Percentiles rank a stretch among this genome's conserved stretches.
Conservation (phyloP, 257 asterid genomes). For the Galeopsis tetrahit region DNA sequence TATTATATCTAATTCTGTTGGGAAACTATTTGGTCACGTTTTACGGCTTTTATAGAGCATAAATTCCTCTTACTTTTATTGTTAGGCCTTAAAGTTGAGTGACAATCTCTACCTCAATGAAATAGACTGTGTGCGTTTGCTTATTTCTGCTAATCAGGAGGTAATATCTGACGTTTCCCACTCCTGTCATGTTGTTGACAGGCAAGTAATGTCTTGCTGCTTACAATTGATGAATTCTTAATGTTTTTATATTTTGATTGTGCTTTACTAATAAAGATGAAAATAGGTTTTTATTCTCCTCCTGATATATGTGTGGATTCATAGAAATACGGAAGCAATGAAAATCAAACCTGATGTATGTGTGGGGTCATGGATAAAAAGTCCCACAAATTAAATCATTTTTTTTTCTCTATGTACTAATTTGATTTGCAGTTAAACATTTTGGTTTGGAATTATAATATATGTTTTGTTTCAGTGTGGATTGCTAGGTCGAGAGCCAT, state of each 20-base stretch:
- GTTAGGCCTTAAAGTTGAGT: background rate
- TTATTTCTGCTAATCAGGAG: too few relatives aligned
- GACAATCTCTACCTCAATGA: background rate
- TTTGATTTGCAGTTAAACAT: too few relatives aligned
- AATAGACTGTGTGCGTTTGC: too few relatives aligned
- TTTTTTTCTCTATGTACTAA: too few relatives aligned
- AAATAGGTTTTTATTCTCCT: background rate
- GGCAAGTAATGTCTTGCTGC: background rate
- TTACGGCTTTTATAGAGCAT: slow-evolving; percentile 25
- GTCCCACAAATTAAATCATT: too few relatives aligned
- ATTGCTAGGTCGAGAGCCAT: too few relatives aligned
- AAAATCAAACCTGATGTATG: too few relatives aligned
- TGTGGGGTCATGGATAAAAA: too few relatives aligned
- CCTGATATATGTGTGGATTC: too few relatives aligned
- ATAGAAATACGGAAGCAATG: background rate
- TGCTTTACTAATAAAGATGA: background rate
- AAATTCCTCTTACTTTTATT: slow-evolving; percentile 23
- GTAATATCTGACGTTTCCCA: background rate
- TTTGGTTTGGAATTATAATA: too few relatives aligned
- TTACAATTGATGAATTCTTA: background rate
- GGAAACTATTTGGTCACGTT: slow-evolving; percentile 1
- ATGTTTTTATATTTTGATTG: slow-evolving; percentile 4
- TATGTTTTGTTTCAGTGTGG: too few relatives aligned
- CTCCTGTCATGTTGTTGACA: slow-evolving; percentile 10
- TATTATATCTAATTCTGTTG: slow-evolving; percentile 4